Conservation (phyloP, 2,329 filamentous ascomycete genomes). For the Aspergillus candidus region DNA sequence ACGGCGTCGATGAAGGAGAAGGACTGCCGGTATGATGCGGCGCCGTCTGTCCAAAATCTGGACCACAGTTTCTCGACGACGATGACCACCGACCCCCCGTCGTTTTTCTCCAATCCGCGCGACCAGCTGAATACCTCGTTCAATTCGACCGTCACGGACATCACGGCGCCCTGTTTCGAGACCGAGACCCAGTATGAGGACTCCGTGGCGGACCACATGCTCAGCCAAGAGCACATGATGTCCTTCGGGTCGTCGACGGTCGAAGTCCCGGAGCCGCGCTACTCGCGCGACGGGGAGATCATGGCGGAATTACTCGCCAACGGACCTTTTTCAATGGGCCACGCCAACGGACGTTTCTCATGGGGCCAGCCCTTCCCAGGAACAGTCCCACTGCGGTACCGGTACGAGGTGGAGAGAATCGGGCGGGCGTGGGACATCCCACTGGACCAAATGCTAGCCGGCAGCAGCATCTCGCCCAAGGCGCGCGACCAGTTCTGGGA, state of each 20-base stretch:
- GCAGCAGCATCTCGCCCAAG: constrained; percentile 18
- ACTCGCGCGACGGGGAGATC: constrained; percentile 16
- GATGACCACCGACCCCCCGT: constrained; percentile 4
- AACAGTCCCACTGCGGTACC: constrained; percentile 28
- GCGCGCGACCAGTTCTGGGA: constrained; percentile 30
- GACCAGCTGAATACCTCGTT: constrained; percentile 20
- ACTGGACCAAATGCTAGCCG: constrained; percentile 24
- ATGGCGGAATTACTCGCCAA: constrained; percentile 23
- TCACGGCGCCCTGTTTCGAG: constrained; percentile 21
- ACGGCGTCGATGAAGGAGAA: constrained; percentile 11
- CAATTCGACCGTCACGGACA: constrained; percentile 18
- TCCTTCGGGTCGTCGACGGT: constrained; percentile 4
- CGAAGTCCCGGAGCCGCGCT: constrained; percentile 4
- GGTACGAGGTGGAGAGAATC: constrained; percentile 36
- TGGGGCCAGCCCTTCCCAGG: constrained; percentile 18
- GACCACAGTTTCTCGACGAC: constrained; percentile 23
- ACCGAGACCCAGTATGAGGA: constrained; percentile 23
- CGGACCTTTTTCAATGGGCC: too few species aligned
- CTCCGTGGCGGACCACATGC: constrained; percentile 19
- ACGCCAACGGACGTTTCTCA: constrained; percentile 33
- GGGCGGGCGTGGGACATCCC: constrained; percentile 25
- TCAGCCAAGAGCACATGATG: constrained; percentile 13
- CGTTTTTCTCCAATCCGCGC: constrained; percentile 14
- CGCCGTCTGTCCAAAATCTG: constrained; percentile 4
- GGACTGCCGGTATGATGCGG: constrained; percentile 14